These are phyloP conservation scores for Drosera capensis DNA, from an alignment of 148 eudicot genomes.

Conservation along the genomic window DNA sequence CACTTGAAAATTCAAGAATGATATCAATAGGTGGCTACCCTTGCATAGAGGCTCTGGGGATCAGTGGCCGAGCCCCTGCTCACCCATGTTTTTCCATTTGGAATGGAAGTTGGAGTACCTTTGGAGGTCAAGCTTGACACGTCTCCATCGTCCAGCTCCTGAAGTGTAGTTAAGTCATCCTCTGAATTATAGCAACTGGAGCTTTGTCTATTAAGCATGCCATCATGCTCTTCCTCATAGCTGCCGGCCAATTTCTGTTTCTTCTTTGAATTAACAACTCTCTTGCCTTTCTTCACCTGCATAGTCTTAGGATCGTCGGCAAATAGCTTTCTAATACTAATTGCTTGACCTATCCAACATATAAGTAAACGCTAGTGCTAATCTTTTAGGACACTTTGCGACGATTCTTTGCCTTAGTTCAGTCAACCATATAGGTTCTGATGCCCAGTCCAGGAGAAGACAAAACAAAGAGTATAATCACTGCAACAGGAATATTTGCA, in stretches of 20 bases:
- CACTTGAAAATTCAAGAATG: background rate
- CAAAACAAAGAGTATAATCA: no score
- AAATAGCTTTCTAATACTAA: no score
- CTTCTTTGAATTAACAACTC: slow-evolving; percentile 37
- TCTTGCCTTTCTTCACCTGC: slow-evolving; percentile 40
- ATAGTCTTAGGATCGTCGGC: background rate
- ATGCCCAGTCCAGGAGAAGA: no score
- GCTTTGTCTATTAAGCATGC: slow-evolving; percentile 8
- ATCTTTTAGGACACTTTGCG: no score
- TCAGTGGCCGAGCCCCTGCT: slow-evolving; percentile 73
- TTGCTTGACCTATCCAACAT: no score
- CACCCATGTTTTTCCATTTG: slow-evolving; percentile 41
- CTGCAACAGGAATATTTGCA: background rate
- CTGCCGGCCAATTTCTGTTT: slow-evolving; percentile 14
- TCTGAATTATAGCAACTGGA: slow-evolving; percentile 24
- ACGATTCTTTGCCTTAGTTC: no score
- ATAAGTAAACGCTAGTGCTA: no score
- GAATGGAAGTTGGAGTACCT: slow-evolving; percentile 12
- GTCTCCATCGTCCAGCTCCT: slow-evolving; percentile 17
- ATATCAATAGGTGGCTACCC: slow-evolving; percentile 29
- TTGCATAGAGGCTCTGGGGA: slow-evolving; percentile 87
- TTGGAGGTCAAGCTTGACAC: slow-evolving; percentile 18
- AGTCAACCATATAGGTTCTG: no score
- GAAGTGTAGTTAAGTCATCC: slow-evolving; percentile 28
- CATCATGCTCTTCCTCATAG: slow-evolving; percentile 19